Conservation (phyloP, 1,139 yeast species). For the Protomyces lactucae-debilis region DNA sequence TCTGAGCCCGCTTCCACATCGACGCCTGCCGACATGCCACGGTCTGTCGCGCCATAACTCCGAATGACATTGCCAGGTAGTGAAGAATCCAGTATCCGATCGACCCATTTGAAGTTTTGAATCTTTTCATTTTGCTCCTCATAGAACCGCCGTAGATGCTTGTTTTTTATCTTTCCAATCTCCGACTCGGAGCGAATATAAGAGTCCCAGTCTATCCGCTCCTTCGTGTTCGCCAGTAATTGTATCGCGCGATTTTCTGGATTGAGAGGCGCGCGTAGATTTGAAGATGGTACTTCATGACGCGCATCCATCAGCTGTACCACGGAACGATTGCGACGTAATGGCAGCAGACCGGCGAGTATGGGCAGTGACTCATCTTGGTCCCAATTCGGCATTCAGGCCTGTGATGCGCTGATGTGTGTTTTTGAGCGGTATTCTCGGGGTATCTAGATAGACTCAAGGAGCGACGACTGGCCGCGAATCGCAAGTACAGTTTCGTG, state of each 20-base stretch:
- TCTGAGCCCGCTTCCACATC: constrained; percentile 39
- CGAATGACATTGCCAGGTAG: constrained; percentile 61
- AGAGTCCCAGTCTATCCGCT: constrained; percentile 51
- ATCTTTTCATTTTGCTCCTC: constrained; percentile 54
- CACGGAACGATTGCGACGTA: constrained; percentile 8
- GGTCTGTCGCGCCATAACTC: constrained; percentile 48
- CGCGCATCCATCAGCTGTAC: constrained; percentile 5
- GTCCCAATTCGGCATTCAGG: not conserved
- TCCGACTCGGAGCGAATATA: constrained; percentile 36
- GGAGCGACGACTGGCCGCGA: too few species aligned
- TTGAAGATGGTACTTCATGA: not conserved
- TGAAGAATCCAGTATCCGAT: constrained; percentile 64
- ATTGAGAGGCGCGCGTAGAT: constrained; percentile 4
- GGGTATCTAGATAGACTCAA: too few species aligned
- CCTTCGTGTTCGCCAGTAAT: constrained; percentile 52
- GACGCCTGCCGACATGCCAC: constrained; percentile 4
- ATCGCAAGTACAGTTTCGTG: too few species aligned
- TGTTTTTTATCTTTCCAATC: constrained; percentile 34
- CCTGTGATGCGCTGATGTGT: not conserved
- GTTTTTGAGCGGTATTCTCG: too few species aligned
- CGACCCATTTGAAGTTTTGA: constrained; percentile 56
- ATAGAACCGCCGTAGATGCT: constrained; percentile 31
- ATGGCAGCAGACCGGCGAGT: constrained; percentile 18
- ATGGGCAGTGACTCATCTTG: constrained; percentile 19
- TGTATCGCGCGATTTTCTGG: constrained; percentile 46